These are phyloP conservation scores for Fraxinus quadrangulata DNA, from an alignment of 257 asterid species.

Conservation along the genomic window DNA sequence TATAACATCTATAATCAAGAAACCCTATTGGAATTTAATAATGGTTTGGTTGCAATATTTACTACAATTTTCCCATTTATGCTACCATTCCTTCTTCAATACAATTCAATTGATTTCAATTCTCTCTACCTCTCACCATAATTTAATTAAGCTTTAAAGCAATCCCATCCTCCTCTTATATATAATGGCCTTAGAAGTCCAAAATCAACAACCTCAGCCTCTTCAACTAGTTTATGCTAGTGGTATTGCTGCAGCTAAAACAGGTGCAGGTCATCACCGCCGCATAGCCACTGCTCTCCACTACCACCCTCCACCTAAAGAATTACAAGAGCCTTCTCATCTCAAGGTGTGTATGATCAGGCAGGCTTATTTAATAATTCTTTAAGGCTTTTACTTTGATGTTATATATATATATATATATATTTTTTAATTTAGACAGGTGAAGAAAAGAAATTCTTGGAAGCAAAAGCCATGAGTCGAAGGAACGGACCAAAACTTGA, in stretches of 20 bases:
- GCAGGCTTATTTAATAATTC: neutral
- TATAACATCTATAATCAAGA: neutral
- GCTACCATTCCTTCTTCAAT: conserved; percentile 28
- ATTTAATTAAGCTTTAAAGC: conserved; percentile 65
- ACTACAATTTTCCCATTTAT: conserved; percentile 15
- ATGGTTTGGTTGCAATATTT: neutral
- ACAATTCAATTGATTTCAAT: conserved; percentile 36
- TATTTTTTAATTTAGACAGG: conserved; percentile 14
- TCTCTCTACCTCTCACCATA: conserved; percentile 39
- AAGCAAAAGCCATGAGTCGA: conserved; percentile 30
- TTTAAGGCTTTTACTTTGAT: neutral
- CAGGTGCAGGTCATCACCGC: conserved; percentile 15
- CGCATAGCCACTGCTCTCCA: conserved; percentile 1
- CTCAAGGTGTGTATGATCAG: conserved; percentile 19
- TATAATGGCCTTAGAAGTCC: conserved; percentile 34
- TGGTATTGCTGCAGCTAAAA: conserved; percentile 11
- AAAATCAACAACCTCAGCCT: conserved; percentile 39
- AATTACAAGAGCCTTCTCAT: conserved; percentile 1
- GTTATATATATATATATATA: neutral
- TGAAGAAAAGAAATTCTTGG: neutral
- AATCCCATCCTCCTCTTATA: conserved; percentile 45
- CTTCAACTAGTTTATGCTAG: conserved; percentile 25
- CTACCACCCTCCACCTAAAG: conserved; percentile 2
- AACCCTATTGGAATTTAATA: neutral
- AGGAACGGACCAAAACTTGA: conserved; percentile 50